Conservation (phyloP, 805 yeast genomes). For the Candida dendrica region DNA sequence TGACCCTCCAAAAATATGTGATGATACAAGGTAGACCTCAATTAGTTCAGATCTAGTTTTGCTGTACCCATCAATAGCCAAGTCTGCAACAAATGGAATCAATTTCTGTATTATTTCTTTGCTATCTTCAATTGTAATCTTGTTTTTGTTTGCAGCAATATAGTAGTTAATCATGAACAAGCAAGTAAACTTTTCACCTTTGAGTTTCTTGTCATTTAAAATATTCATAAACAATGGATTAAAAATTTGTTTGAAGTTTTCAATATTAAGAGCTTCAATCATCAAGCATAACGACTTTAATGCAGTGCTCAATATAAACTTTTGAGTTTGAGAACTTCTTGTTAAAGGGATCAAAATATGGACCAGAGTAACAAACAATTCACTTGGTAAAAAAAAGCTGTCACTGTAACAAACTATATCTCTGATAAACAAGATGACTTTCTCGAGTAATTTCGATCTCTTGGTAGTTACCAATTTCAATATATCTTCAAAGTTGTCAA, state of each 20-base stretch:
- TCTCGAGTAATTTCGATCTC: constrained; percentile 12
- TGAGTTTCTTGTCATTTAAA: constrained; percentile 9
- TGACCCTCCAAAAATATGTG: constrained; percentile 1
- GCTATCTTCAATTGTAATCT: constrained; percentile 1
- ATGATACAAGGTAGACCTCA: constrained; percentile 12
- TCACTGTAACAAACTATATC: constrained; percentile 17
- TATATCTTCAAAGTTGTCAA: constrained; percentile 10
- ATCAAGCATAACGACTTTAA: constrained; percentile 19
- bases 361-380: constrained; percentile 8
- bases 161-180: constrained; percentile 18
- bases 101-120: constrained; percentile 5
- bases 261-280: constrained; percentile 13
- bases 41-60: constrained; percentile 14
- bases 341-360: constrained; percentile 18
- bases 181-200: constrained; percentile 18
- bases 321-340: constrained; percentile 10
- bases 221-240: constrained; percentile 9
- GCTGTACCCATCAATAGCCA: constrained; percentile 13
- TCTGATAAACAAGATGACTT: constrained; percentile 14
- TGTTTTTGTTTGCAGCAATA: constrained; percentile 8
- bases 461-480: constrained; percentile 10
- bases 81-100: constrained; percentile 1
- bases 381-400: constrained; percentile 6
- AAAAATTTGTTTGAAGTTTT: constrained; percentile 12
- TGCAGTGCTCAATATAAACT: constrained; percentile 8